Evolutionary conservation across 192 early-diverging fungal genomes (phyloP), one percentile per base, ranked within the genome.

Genomic region (Entomortierella lignicola): DNA sequence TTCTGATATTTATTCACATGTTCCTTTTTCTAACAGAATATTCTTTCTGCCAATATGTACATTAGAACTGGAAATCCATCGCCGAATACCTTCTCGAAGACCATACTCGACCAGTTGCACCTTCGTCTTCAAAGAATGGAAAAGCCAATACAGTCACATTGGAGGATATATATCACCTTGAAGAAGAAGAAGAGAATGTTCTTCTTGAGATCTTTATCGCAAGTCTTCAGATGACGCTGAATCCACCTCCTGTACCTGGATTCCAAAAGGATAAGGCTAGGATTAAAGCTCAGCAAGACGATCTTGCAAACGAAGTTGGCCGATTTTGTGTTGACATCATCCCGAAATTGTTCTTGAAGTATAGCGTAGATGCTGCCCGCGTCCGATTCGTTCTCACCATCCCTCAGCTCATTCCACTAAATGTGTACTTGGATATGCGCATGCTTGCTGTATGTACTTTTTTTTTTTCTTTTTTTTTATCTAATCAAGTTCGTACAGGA

Each of bases 131-230:
- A 48, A 32, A 21, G 47, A 43, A 8, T 17, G 55, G 69, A 31
- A 54, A 41, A 2, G 30, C 34, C 7, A 66, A 66, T 18, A n/a
- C 48, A 27, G 63, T 56, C 13, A 29, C 63, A 2, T 32, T 85
- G 51, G 72, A 82, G 20, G 73, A 80, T 2, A 69, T 63, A 21
- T 89, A 88, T 59, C 53, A 72, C 5, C 52, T 89, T 8, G 83
- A 70, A 18, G 82, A 87, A 3, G 80, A 83, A 7, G 85, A 91
- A 62, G 89, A 91, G 37, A 81, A 85, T n/a, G 57, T 85, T 10
- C 66, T 91, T 25, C 50, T 91, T 20, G 80, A 87, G 37, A 77
- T 84, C 12, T 80, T 85, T 65, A 71, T 85, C 4, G 68, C 66
- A 18, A 84, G 84, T 56, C 58, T 87, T 2, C 72, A 84, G 27